Conservation (phyloP, 352 stramenopile species). For the Phytophthora pluvialis region DNA sequence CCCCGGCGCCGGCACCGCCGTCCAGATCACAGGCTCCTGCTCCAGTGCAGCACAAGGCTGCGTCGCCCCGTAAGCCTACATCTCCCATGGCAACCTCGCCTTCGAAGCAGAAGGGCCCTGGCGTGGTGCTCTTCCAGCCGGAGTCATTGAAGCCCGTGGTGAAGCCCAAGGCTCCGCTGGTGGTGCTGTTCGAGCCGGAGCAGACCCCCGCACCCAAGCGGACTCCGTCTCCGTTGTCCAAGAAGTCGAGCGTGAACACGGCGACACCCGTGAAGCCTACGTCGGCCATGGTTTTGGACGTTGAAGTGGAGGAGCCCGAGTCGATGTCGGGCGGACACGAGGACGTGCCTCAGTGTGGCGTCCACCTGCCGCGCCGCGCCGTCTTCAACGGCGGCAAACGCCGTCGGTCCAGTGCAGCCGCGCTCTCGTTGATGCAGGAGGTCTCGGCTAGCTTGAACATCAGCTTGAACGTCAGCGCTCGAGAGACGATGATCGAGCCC, state of each 20-base stretch:
- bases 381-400: constrained; percentile 53
- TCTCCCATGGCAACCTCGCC: constrained; percentile 13
- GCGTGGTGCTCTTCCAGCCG: constrained; percentile 42
- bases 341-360: constrained; percentile 18
- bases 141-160: constrained; percentile 36
- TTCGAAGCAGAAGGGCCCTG: constrained; percentile 25
- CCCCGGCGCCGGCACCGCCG: constrained; percentile 5
- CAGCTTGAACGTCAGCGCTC: constrained; percentile 25
- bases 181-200: constrained; percentile 42
- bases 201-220: constrained; percentile 11
- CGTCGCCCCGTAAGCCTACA: constrained; percentile 22
- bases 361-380: constrained; percentile 44
- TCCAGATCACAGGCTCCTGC: constrained; percentile 12
- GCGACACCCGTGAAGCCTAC: constrained; percentile 30
- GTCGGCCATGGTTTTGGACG: constrained; percentile 25
- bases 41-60: constrained; percentile 15
- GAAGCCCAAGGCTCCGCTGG: constrained; percentile 35
- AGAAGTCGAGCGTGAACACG: constrained; percentile 18
- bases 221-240: background rate
- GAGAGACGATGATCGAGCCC: constrained; percentile 12
- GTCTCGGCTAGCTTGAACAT: constrained; percentile 34
- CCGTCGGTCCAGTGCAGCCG: constrained; percentile 35
- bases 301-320: constrained; percentile 26
- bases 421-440: constrained; percentile 41
- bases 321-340: constrained; percentile 7